Evolutionary conservation across 768 basidiomycete genomes (phyloP).

Genomic region (Scleroderma citrinum): DNA sequence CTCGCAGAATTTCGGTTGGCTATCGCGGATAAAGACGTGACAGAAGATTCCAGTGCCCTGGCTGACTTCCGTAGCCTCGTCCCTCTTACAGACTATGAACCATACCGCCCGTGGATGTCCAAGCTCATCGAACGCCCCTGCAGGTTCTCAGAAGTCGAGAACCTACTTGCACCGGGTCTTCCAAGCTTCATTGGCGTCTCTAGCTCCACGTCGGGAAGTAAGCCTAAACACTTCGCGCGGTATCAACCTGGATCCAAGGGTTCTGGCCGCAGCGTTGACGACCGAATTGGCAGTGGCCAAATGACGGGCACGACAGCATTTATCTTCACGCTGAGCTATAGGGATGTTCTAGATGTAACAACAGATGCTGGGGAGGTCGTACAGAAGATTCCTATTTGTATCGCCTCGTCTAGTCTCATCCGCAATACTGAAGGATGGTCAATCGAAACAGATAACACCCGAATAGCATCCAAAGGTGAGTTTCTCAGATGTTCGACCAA

Average conservation of each 20-base stretch:
- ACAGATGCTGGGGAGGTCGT: background rate
- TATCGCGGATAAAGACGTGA: background rate
- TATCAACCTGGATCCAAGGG: conserved; percentile 2
- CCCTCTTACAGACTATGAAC: conserved; percentile 3
- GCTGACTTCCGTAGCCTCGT: background rate
- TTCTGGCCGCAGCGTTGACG: too few species aligned
- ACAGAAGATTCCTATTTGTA: background rate
- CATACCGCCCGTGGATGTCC: conserved; percentile 3
- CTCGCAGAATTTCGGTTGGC: background rate
- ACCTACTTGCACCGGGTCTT: conserved; percentile 4
- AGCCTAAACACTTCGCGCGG: conserved; percentile 4
- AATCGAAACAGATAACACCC: background rate
- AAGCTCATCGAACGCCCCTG: conserved; percentile 1
- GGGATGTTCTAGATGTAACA: background rate
- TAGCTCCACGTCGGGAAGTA: conserved; percentile 3
- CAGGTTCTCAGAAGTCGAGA: background rate
- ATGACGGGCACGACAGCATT: background rate
- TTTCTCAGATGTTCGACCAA: background rate
- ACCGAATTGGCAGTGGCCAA: too few species aligned
- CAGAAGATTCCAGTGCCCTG: background rate
- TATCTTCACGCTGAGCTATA: background rate
- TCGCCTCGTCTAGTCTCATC: background rate
- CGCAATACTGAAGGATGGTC: background rate
- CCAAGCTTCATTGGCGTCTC: background rate
- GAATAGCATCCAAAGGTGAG: background rate